Evolutionary conservation across 352 stramenopile species (phyloP).

Genomic region (Phytophthora hybrid): DNA sequence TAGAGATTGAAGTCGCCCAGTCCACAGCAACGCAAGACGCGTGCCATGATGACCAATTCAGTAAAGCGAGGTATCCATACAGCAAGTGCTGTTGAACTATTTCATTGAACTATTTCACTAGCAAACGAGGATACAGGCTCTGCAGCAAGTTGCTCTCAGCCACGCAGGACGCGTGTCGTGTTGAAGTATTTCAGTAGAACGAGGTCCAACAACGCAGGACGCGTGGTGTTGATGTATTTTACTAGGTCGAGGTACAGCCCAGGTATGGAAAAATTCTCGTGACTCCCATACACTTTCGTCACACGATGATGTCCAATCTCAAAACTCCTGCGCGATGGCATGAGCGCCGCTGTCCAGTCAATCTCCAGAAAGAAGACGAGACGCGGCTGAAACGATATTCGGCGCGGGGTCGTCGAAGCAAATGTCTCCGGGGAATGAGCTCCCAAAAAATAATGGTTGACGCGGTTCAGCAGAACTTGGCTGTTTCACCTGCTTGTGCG

Average conservation of each 20-base stretch:
- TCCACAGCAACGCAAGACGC: not conserved
- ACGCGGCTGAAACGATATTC: constrained; percentile 25
- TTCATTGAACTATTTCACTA: too few species aligned
- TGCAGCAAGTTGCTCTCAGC: not conserved
- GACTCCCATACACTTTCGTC: not conserved
- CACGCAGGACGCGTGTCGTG: not conserved
- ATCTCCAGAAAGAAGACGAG: constrained; percentile 22
- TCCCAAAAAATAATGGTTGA: constrained; percentile 17
- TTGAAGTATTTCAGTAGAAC: not conserved
- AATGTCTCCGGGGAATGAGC: constrained; percentile 25
- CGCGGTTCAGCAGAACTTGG: constrained; percentile 9
- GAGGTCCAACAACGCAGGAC: not conserved
- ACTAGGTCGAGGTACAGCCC: not conserved
- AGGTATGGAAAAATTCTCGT: not conserved
- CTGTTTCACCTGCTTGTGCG: constrained; percentile 21
- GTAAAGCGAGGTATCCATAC: too few species aligned
- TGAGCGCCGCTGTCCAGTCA: constrained; percentile 34
- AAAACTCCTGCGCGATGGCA: not conserved
- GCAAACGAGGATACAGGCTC: too few species aligned
- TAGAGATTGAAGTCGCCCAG: constrained; percentile 10
- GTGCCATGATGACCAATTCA: too few species aligned
- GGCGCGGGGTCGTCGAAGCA: constrained; percentile 5
- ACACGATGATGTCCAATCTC: not conserved
- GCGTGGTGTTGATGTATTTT: not conserved
- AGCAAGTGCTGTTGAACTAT: too few species aligned